Evolutionary conservation across 106 monocot genomes (phyloP), one percentile per base, ranked within the genome.

Genomic region (Dioscorea zingiberensis): DNA sequence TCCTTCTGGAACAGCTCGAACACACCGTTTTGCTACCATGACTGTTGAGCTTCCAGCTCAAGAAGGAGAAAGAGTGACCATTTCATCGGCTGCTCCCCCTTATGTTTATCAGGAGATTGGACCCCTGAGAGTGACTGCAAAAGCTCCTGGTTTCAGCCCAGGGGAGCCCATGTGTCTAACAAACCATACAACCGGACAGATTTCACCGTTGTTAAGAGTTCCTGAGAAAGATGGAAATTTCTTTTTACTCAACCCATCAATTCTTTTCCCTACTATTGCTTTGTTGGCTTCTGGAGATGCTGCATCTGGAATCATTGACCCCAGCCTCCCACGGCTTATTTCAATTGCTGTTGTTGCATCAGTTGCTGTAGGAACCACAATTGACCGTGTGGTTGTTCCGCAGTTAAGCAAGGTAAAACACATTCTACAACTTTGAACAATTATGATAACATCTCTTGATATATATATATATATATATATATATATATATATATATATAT

Each of bases 1-100:
- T 63, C 92, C 97, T 65, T 69, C 83, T 23, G 97, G 97, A 18
- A 77, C 55, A 68, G 97, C 97, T 62, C 79, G 81, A 11, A 89
- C 97, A 48, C 77, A 97, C 54, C 85, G 76, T 68, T 86, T 97
- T 86, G 84, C 86, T 24, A 92, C 97, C 23, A 73, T 82, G 55
- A 97, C 97, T 8, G 74, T 79, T 30, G 79, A 97, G 58, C 85
- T 97, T 74, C 97, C 97, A 74, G 97, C 97, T 59, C 92, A 97
- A 80, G 85, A 89, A 80, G 97, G 88, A 64, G 97, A 97, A 80
- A 75, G 97, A 71, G 86, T 97, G 46, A 97, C 92, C 29, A 73
- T 97, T 55, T 74, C 81, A 48, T 66, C 86, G 58, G 83, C 88
- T 44, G 83, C 88, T 63, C 82, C 91, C 49, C 60, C 92, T 67